A percentile compares a stretch with the other conserved stretches of the same genome.
phyloP scores from a whole-genome alignment of 1,139 yeast genomes.

The Nematodospora anomalae region DNA sequence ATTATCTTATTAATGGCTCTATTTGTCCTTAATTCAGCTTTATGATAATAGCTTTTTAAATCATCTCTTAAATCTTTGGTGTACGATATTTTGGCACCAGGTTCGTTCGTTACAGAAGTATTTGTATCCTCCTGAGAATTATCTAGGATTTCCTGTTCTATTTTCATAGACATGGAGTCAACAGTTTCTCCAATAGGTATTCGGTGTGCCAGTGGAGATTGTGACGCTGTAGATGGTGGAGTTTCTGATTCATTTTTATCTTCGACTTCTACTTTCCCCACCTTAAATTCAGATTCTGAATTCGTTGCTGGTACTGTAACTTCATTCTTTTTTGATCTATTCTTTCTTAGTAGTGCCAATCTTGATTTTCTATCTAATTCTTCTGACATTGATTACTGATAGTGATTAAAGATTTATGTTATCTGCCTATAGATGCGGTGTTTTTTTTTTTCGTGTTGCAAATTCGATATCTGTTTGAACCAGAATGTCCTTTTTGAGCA shows the following conservation, averaged over 20 bases:
- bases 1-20: slow-evolving; percentile 27
- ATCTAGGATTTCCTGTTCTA: slow-evolving; percentile 24
- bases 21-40: slow-evolving; percentile 32
- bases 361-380: slow-evolving; percentile 23
- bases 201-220: slow-evolving; percentile 13
- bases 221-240: slow-evolving; percentile 1
- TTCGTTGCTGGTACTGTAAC: slow-evolving; percentile 1
- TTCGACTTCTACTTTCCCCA: neutral
- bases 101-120: neutral
- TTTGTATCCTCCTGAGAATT: slow-evolving; percentile 12
- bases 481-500: slow-evolving; percentile 15
- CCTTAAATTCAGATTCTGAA: neutral
- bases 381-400: slow-evolving; percentile 8
- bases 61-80: slow-evolving; percentile 34
- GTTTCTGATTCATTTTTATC: slow-evolving; percentile 5
- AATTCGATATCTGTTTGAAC: neutral
- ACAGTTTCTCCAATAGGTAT: slow-evolving; percentile 26
- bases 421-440: too few relatives aligned
- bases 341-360: slow-evolving; percentile 25
- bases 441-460: slow-evolving; percentile 11
- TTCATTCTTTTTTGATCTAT: slow-evolving; percentile 10
- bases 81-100: slow-evolving; percentile 8
- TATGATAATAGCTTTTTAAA: slow-evolving; percentile 24
- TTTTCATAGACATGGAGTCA: slow-evolving; percentile 25
- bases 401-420: neutral